Evolutionary conservation across 176 grass and related monocot species (phyloP).

Genomic region (Stipa capillata): DNA sequence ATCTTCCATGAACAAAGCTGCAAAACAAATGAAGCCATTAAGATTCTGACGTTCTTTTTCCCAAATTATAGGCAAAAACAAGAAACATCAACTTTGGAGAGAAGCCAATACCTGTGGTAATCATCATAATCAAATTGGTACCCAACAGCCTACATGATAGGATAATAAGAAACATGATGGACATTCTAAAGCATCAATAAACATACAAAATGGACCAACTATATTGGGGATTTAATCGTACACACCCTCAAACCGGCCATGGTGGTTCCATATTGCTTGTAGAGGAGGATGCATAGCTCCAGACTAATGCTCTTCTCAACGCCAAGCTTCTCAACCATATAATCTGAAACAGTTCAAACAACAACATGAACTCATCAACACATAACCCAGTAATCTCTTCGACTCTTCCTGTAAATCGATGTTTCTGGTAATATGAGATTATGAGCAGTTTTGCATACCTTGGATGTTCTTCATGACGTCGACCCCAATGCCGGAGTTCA

Average conservation of each 20-base stretch:
- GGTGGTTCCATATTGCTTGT: conserved; percentile 95
- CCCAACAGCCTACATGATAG: conserved; percentile 50
- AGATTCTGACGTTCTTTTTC: background rate
- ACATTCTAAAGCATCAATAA: too few species aligned
- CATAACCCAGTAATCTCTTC: background rate
- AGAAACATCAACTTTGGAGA: background rate
- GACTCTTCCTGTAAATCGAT: background rate
- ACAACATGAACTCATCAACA: background rate
- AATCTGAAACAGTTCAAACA: conserved; percentile 32
- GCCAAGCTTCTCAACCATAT: conserved; percentile 73
- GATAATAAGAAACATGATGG: background rate
- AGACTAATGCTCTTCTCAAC: conserved; percentile 49
- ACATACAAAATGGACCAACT: background rate
- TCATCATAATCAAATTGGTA: conserved; percentile 77
- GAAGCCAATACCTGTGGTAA: conserved; percentile 54
- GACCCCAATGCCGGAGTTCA: conserved; percentile 54
- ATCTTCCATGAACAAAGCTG: conserved; percentile 84
- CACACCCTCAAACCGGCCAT: conserved; percentile 79
- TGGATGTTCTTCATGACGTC: conserved; percentile 67
- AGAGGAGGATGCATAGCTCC: conserved; percentile 64
- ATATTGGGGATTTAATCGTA: background rate
- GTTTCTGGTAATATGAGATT: background rate
- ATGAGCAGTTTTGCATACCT: conserved; percentile 29
- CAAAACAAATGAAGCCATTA: background rate
- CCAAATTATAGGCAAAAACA: background rate